These are phyloP conservation scores for Leishmania turanica DNA, from an alignment of 208 protist genomes.

Conservation along the genomic window DNA sequence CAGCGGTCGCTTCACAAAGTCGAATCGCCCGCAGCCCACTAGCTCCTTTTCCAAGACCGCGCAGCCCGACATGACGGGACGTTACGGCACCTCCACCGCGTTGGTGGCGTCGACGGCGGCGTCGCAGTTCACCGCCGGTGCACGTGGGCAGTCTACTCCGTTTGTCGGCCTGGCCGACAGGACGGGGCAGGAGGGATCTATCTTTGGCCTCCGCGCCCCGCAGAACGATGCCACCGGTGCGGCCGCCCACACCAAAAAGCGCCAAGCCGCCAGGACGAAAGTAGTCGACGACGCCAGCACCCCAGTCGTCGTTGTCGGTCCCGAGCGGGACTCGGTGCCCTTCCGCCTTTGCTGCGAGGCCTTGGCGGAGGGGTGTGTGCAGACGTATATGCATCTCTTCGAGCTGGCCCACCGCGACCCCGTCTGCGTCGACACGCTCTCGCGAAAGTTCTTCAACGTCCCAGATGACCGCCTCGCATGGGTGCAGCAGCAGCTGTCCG, in stretches of 20 bases:
- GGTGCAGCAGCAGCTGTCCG: constrained; percentile 79
- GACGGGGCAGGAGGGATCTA: not conserved
- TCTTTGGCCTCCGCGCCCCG: constrained; percentile 8
- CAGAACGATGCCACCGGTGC: not conserved
- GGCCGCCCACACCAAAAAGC: not conserved
- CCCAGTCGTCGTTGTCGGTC: constrained; percentile 46
- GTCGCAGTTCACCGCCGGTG: not conserved
- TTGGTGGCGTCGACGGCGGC: not conserved
- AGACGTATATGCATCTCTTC: constrained; percentile 86
- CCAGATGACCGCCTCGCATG: constrained; percentile 70
- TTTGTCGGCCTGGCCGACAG: not conserved
- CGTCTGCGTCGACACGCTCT: constrained; percentile 86
- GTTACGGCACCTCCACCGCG: not conserved
- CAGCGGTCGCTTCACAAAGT: not conserved
- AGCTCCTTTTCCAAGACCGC: constrained; percentile 1
- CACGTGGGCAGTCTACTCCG: not conserved
- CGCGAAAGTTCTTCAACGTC: constrained; percentile 74
- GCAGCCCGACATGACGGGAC: not conserved
- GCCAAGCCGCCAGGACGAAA: constrained; percentile 14
- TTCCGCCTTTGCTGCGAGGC: constrained; percentile 86
- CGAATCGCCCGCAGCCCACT: not conserved
- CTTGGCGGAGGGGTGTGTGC: constrained; percentile 80
- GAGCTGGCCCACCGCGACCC: constrained; percentile 83
- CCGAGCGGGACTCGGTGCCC: constrained; percentile 68
- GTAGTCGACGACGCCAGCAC: constrained; percentile 2